A percentile compares a stretch with the other conserved stretches of the same genome.
These are phyloP conservation scores for Exophiala sp. DNA, from an alignment of 2,329 filamentous ascomycete species.

Conservation along the genomic window DNA sequence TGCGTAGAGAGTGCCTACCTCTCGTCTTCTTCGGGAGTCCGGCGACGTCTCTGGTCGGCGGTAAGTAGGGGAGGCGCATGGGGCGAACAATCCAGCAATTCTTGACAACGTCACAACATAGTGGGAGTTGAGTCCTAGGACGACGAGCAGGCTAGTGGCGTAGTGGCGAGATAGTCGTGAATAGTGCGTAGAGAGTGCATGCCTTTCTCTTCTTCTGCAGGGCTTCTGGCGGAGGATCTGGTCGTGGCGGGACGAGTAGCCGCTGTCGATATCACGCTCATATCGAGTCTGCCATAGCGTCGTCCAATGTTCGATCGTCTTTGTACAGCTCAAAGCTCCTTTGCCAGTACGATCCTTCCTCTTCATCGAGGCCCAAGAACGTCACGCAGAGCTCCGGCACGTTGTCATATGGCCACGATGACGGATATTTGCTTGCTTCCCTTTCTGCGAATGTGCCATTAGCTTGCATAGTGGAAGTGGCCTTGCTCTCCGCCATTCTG, in stretches of 20 bases:
- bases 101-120: too few relatives aligned
- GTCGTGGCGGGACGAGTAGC: not conserved
- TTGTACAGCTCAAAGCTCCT: slow-evolving; percentile 11
- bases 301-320: not conserved
- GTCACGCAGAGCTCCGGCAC: slow-evolving; percentile 16
- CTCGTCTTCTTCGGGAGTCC: too few relatives aligned
- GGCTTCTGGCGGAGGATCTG: not conserved
- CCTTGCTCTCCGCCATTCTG: slow-evolving; percentile 15
- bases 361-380: slow-evolving; percentile 13
- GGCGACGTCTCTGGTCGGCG: too few relatives aligned
- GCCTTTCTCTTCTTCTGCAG: not conserved
- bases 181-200: too few relatives aligned
- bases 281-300: not conserved
- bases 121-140: too few relatives aligned
- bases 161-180: too few relatives aligned
- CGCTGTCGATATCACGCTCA: not conserved
- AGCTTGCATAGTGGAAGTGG: slow-evolving; percentile 4
- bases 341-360: slow-evolving; percentile 16
- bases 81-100: too few relatives aligned
- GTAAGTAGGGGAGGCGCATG: too few relatives aligned
- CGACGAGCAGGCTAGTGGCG: too few relatives aligned
- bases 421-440: slow-evolving; percentile 15
- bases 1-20: not conserved
- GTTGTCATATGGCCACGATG: slow-evolving; percentile 10
- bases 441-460: slow-evolving; percentile 8